Percentiles rank a stretch among this genome's conserved stretches.
Conservation (phyloP, 164 flowering plant species). For the Dillenia turbinata region DNA sequence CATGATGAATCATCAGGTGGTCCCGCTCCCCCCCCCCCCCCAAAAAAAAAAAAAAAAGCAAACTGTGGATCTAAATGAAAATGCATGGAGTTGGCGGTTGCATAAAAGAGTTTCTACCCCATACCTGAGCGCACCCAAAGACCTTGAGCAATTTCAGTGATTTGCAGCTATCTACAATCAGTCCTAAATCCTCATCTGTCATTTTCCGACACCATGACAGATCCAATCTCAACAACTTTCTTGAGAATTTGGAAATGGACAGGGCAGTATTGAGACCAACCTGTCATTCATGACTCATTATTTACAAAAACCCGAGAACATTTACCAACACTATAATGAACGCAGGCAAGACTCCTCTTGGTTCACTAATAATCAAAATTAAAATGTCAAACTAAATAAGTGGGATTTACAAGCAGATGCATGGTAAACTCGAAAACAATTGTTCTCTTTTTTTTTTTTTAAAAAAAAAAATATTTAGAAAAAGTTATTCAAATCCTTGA, state of each 20-base stretch:
- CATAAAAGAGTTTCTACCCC: neutral
- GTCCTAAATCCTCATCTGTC: conserved; percentile 25
- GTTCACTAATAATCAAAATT: no score
- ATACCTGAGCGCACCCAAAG: conserved; percentile 42
- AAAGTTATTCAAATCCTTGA: no score
- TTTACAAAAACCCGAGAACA: no score
- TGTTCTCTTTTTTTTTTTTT: no score
- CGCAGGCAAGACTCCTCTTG: no score
- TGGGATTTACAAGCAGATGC: no score
- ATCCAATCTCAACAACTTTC: conserved; percentile 27
- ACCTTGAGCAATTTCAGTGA: conserved; percentile 34
- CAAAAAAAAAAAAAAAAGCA: neutral
- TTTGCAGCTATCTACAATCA: conserved; percentile 30
- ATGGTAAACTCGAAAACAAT: no score
- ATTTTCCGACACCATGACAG: conserved; percentile 42
- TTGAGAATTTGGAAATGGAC: conserved; percentile 28
- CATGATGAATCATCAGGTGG: no score
- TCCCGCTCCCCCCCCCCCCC: no score
- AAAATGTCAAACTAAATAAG: no score
- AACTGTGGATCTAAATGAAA: neutral
- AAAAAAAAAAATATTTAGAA: no score
- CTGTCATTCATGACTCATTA: conserved; percentile 5
- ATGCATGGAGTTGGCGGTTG: neutral
- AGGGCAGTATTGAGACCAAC: conserved; percentile 28
- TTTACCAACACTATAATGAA: no score